Conservation (phyloP, 2,329 filamentous ascomycete species). For the Fusarium succisae region DNA sequence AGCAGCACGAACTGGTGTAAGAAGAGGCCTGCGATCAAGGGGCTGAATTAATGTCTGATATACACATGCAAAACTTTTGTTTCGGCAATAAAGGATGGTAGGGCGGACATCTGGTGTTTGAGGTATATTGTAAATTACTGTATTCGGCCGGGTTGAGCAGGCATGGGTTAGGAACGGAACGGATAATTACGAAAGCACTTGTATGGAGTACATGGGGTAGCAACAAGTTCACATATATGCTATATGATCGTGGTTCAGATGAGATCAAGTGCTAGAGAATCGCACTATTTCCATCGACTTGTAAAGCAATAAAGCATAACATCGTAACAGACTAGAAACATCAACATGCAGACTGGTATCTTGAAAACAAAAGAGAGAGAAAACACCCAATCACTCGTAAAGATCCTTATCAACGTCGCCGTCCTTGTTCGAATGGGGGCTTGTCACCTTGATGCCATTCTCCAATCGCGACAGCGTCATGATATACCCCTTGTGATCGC, state of each 20-base stretch:
- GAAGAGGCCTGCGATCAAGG: conserved; percentile 33
- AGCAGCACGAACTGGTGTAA: conserved; percentile 22
- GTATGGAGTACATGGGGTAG: not conserved
- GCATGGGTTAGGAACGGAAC: not conserved
- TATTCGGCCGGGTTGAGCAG: not conserved
- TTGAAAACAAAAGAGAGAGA: not conserved
- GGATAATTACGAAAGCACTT: not conserved
- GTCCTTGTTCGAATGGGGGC: conserved; percentile 52
- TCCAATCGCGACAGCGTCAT: conserved; percentile 55
- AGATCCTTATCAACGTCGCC: conserved; percentile 40
- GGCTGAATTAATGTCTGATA: conserved; percentile 6
- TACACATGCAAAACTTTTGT: not conserved
- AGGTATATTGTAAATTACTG: not conserved
- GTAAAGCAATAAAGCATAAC: not conserved
- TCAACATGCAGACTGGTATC: not conserved
- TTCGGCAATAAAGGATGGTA: not conserved
- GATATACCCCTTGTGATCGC: conserved; percentile 53
- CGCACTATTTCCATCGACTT: not conserved
- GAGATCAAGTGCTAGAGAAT: not conserved
- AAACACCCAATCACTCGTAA: conserved; percentile 35
- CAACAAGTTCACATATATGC: not conserved
- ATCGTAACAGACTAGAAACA: not conserved
- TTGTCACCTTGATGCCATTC: conserved; percentile 57
- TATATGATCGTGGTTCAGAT: not conserved
- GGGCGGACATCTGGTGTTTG: not conserved